A percentile compares a stretch with the other conserved stretches of the same genome.
Evolutionary conservation across 371 early-diverging fungal genomes (phyloP).

Genomic region (Encephalitozoon romaleae): DNA sequence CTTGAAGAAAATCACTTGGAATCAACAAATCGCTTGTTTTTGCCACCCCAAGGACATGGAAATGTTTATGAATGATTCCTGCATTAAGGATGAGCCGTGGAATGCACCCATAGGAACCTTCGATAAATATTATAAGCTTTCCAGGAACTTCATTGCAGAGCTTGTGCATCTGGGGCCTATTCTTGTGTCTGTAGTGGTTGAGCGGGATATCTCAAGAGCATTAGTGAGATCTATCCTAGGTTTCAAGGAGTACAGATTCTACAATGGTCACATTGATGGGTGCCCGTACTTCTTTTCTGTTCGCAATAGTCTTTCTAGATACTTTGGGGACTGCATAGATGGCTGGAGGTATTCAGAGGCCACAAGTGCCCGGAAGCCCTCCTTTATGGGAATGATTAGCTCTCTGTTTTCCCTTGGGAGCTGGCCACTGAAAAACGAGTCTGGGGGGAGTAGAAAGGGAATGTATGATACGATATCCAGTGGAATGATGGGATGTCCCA

Average conservation of each 20-base stretch:
- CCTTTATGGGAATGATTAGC: background rate
- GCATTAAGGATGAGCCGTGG: background rate
- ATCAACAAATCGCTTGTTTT: slow-evolving; percentile 16
- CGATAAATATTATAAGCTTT: background rate
- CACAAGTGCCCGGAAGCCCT: no score
- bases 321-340: background rate
- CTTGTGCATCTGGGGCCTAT: slow-evolving; percentile 5
- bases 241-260: slow-evolving; percentile 5
- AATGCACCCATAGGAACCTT: background rate
- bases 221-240: slow-evolving; percentile 1
- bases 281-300: background rate
- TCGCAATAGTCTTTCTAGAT: background rate
- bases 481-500: background rate
- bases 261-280: background rate
- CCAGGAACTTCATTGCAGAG: slow-evolving; percentile 2
- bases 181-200: background rate
- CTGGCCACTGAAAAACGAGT: background rate
- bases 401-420: background rate
- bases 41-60: background rate
- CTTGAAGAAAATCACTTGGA: background rate
- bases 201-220: background rate
- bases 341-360: background rate
- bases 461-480: background rate
- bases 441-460: background rate
- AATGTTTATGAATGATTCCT: background rate